Conservation (phyloP, 2,329 filamentous ascomycete genomes). For the Claviceps monticola region DNA sequence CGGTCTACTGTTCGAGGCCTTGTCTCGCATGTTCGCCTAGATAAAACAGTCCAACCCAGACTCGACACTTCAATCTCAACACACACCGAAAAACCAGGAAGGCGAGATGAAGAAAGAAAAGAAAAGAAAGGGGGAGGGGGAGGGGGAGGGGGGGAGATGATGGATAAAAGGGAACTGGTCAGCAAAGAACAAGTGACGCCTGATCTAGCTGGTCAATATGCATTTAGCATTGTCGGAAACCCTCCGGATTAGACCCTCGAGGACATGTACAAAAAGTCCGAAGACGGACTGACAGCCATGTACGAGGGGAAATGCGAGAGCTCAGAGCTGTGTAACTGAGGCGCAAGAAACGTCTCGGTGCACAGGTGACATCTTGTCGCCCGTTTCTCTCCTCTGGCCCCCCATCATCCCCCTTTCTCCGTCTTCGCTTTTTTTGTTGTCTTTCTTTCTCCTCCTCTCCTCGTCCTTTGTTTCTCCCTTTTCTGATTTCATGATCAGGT, state of each 20-base stretch:
- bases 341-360: too few species aligned
- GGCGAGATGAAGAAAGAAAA: background rate
- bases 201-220: too few species aligned
- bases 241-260: too few species aligned
- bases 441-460: background rate
- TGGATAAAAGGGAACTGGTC: too few species aligned
- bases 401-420: background rate
- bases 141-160: background rate
- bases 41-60: background rate
- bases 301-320: too few species aligned
- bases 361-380: background rate
- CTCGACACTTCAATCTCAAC: background rate
- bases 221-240: too few species aligned
- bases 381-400: background rate
- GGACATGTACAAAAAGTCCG: too few species aligned
- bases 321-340: too few species aligned
- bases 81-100: background rate
- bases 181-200: too few species aligned
- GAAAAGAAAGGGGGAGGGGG: background rate
- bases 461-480: background rate
- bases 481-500: background rate
- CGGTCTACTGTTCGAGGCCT: constrained; percentile 42
- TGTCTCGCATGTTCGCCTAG: constrained; percentile 38
- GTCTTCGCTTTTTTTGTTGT: background rate
- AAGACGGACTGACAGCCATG: too few species aligned